Conservation (phyloP, 2,329 filamentous ascomycete species). For the Meredithiella fracta region DNA sequence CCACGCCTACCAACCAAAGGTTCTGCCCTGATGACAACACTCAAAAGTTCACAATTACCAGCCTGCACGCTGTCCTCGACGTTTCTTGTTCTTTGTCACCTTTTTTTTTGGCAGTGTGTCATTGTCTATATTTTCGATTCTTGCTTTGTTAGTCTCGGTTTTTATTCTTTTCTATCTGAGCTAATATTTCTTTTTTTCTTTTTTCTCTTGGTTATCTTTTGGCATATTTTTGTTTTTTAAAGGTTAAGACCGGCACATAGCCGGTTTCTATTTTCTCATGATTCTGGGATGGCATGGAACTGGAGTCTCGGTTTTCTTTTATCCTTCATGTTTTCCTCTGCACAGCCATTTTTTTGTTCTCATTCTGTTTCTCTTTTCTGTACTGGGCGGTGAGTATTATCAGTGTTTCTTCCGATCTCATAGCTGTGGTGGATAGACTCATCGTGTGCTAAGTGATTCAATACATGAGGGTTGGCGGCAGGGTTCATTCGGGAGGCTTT, state of each 20-base stretch:
- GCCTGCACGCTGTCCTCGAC: neutral
- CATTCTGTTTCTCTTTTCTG: slow-evolving; percentile 12
- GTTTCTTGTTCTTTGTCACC: neutral
- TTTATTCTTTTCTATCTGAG: neutral
- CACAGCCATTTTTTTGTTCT: slow-evolving; percentile 14
- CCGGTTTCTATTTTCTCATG: slow-evolving; percentile 11
- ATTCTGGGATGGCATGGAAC: slow-evolving; percentile 13
- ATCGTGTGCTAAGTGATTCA: too few relatives aligned
- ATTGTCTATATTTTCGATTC: neutral
- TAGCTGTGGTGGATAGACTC: neutral
- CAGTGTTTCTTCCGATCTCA: slow-evolving; percentile 7
- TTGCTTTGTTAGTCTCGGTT: neutral
- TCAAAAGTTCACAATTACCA: neutral
- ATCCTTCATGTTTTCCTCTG: slow-evolving; percentile 7
- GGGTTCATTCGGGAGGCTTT: neutral
- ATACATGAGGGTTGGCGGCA: neutral
- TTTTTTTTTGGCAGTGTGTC: slow-evolving; percentile 1
- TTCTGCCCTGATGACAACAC: neutral
- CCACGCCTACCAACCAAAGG: neutral
- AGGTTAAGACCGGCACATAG: slow-evolving; percentile 8
- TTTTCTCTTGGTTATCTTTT: slow-evolving; percentile 7
- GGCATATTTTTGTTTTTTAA: slow-evolving; percentile 17
- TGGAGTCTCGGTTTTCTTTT: slow-evolving; percentile 11
- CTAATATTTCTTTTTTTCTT: slow-evolving; percentile 7
- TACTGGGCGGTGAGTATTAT: slow-evolving; percentile 2